Conservation (phyloP, 148 eudicot species). For the Diospyros kaki region DNA sequence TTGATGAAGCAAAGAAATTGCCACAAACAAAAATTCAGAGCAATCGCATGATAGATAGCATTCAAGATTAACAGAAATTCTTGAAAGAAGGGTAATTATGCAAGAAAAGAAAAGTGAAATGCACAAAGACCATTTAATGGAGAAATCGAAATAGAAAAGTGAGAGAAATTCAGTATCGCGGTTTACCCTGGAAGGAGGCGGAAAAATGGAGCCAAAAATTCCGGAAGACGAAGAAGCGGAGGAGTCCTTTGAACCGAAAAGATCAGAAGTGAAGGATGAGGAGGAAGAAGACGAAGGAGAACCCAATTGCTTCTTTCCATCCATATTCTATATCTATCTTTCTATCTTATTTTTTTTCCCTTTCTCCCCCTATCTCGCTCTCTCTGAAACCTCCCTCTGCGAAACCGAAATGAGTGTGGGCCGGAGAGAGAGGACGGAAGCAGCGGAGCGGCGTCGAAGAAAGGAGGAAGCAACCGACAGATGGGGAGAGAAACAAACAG, state of each 20-base stretch:
- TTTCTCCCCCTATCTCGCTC: conserved; percentile 8
- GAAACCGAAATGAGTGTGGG: conserved; percentile 3
- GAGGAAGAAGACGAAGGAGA: conserved; percentile 21
- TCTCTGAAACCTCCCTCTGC: background rate
- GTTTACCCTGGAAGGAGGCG: conserved; percentile 49
- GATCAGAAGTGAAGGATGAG: conserved; percentile 60
- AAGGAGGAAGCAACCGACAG: conserved; percentile 11
- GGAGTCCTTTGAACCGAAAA: conserved; percentile 56
- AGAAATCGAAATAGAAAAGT: background rate
- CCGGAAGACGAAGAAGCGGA: conserved; percentile 43
- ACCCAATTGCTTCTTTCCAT: conserved; percentile 40
- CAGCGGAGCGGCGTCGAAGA: conserved; percentile 14
- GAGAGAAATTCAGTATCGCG: background rate
- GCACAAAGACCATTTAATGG: conserved; percentile 1
- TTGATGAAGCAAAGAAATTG: too few relatives aligned
- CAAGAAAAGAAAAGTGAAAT: background rate
- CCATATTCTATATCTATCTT: conserved; percentile 22
- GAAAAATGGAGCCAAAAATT: conserved; percentile 34
- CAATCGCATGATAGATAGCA: background rate
- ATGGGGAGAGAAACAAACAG: conserved; percentile 10
- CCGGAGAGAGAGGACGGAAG: background rate
- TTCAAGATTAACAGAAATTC: background rate
- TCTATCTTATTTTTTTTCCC: background rate
- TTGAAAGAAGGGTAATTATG: background rate
- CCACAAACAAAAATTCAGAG: background rate